Conservation (phyloP, 1,139 yeast genomes). For the Arxiozyma heterogenica region DNA sequence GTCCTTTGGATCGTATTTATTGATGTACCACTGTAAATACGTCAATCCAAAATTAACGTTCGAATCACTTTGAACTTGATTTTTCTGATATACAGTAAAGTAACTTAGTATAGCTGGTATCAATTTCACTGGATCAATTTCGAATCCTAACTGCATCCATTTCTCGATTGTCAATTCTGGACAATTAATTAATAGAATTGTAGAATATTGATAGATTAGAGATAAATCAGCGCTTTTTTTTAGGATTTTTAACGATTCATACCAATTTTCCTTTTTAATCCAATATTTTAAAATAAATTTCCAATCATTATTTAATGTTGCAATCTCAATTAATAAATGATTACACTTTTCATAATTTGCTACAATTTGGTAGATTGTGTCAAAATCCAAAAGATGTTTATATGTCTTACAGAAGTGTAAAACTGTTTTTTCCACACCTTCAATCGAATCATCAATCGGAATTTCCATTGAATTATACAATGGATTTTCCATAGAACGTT, state of each 20-base stretch:
- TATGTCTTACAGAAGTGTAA: constrained; percentile 46
- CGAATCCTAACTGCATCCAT: constrained; percentile 53
- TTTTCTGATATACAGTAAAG: constrained; percentile 38
- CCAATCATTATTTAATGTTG: constrained; percentile 59
- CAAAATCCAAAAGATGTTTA: constrained; percentile 45
- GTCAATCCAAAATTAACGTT: constrained; percentile 55
- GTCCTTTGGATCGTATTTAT: constrained; percentile 41
- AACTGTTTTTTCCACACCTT: constrained; percentile 33
- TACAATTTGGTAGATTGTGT: constrained; percentile 66
- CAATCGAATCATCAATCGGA: constrained; percentile 19
- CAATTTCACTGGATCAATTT: constrained; percentile 46
- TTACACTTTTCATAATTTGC: constrained; percentile 46
- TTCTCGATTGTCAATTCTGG: constrained; percentile 67
- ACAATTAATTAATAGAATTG: constrained; percentile 55
- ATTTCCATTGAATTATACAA: constrained; percentile 22
- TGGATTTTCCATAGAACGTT: constrained; percentile 23
- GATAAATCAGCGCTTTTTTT: constrained; percentile 39
- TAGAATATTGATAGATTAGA: constrained; percentile 56
- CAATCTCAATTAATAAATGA: constrained; percentile 52
- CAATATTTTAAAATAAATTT: constrained; percentile 61
- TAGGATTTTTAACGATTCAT: constrained; percentile 50
- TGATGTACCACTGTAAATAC: constrained; percentile 53
- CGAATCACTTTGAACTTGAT: constrained; percentile 23
- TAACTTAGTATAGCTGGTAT: constrained; percentile 71
- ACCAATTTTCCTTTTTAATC: constrained; percentile 65